phyloP scores from a whole-genome alignment of 768 basidiomycete genomes.

The Phanerodontia chrysosporium region DNA sequence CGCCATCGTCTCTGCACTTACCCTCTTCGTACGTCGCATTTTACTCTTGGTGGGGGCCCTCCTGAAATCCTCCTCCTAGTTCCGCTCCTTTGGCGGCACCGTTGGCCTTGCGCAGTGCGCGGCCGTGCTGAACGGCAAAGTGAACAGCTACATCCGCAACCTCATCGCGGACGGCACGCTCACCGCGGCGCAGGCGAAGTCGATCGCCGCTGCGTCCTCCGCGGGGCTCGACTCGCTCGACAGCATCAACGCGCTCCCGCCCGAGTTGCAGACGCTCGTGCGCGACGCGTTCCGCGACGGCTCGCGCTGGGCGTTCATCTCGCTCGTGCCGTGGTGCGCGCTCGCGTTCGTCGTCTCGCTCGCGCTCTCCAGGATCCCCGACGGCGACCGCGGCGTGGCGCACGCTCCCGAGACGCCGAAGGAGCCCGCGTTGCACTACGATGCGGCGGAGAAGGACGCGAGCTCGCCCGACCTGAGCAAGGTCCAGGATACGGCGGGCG shows the following conservation, averaged over 20 bases:
- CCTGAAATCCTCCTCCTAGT: slow-evolving; percentile 25
- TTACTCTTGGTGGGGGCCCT: not conserved
- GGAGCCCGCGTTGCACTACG: not conserved
- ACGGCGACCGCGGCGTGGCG: slow-evolving; percentile 18
- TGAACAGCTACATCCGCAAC: slow-evolving; percentile 29
- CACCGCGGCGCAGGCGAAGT: slow-evolving; percentile 23
- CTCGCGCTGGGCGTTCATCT: slow-evolving; percentile 41
- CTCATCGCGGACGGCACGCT: slow-evolving; percentile 26
- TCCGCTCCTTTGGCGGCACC: slow-evolving; percentile 47
- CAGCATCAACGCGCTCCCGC: slow-evolving; percentile 34
- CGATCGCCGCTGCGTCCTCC: slow-evolving; percentile 23
- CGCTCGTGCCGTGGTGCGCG: slow-evolving; percentile 44
- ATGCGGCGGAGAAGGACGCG: not conserved
- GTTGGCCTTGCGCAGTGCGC: slow-evolving; percentile 51
- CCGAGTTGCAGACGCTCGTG: slow-evolving; percentile 30
- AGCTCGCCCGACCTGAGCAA: not conserved
- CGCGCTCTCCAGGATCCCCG: slow-evolving; percentile 36
- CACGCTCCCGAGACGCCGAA: not conserved
- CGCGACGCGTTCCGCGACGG: slow-evolving; percentile 39
- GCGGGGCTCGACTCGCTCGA: slow-evolving; percentile 31
- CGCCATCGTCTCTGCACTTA: slow-evolving; percentile 40
- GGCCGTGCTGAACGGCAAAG: slow-evolving; percentile 43
- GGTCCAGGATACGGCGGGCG: not conserved
- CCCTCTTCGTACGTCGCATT: slow-evolving; percentile 38
- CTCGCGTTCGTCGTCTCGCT: slow-evolving; percentile 31